Percentiles rank a stretch among this genome's conserved stretches.
Evolutionary conservation across 176 grass and related monocot genomes (phyloP).

Genomic region (Musa itinerans): DNA sequence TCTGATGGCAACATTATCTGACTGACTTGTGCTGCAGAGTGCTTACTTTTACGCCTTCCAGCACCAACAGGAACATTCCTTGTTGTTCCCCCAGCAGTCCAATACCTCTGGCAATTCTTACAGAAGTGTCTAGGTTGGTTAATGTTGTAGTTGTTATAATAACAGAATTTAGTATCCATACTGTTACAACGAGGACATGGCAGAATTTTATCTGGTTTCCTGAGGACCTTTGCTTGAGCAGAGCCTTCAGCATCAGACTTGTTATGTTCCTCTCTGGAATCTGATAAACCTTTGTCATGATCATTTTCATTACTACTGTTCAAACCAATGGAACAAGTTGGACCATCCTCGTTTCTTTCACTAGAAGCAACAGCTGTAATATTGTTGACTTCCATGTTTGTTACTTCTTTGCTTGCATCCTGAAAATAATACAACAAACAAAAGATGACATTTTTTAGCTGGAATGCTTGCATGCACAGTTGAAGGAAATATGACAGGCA

Average conservation of each 20-base stretch:
- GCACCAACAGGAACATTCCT: slow-evolving; percentile 76
- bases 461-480: not conserved
- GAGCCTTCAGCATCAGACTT: slow-evolving; percentile 27
- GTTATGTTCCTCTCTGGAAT: slow-evolving; percentile 28
- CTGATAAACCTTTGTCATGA: slow-evolving; percentile 15
- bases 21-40: slow-evolving; percentile 28
- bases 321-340: slow-evolving; percentile 17
- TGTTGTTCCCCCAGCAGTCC: slow-evolving; percentile 74
- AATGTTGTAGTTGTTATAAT: slow-evolving; percentile 88
- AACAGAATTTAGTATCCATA: slow-evolving; percentile 94
- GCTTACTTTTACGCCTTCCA: slow-evolving; percentile 68
- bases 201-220: slow-evolving; percentile 64
- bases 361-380: slow-evolving; percentile 13
- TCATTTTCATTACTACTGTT: slow-evolving; percentile 26
- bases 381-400: slow-evolving; percentile 22
- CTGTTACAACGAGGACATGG: slow-evolving; percentile 78
- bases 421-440: not conserved
- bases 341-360: slow-evolving; percentile 11
- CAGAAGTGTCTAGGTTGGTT: slow-evolving; percentile 91
- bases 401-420: slow-evolving; percentile 12
- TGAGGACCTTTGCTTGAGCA: slow-evolving; percentile 36
- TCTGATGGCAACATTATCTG: slow-evolving; percentile 36
- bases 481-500: not conserved
- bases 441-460: not conserved
- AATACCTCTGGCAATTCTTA: slow-evolving; percentile 76